Evolutionary conservation across 192 early-diverging fungal species (phyloP).

Genomic region (Tieghemiomyces parasiticus): DNA sequence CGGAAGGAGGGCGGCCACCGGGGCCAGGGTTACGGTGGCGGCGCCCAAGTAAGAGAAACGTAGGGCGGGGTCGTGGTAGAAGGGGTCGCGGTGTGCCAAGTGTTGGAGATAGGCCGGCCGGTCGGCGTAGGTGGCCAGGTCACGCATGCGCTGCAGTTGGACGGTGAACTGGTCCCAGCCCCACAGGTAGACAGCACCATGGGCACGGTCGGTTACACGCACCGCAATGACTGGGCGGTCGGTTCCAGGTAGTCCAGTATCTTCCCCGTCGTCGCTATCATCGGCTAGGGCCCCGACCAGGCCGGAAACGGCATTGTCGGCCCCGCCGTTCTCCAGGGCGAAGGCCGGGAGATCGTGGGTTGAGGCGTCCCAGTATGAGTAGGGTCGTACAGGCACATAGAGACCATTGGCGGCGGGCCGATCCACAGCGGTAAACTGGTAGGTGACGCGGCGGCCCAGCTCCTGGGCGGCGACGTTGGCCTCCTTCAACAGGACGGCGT

Average conservation of each 20-base stretch:
- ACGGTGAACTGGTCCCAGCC: slow-evolving; percentile 36
- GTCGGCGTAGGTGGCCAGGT: slow-evolving; percentile 35
- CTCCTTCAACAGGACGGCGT: slow-evolving; percentile 65
- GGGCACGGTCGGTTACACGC: slow-evolving; percentile 30
- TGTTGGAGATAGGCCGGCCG: slow-evolving; percentile 38
- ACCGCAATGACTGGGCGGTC: slow-evolving; percentile 21
- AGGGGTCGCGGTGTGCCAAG: slow-evolving; percentile 39
- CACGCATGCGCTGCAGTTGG: slow-evolving; percentile 52
- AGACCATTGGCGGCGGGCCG: slow-evolving; percentile 16
- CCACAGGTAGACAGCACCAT: slow-evolving; percentile 44
- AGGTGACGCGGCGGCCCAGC: slow-evolving; percentile 61
- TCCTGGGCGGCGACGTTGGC: slow-evolving; percentile 83
- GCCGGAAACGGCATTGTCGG: not conserved
- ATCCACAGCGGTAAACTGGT: slow-evolving; percentile 68
- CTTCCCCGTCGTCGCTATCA: not conserved
- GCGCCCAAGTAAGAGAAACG: slow-evolving; percentile 36
- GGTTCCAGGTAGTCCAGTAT: not conserved
- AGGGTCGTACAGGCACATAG: not conserved
- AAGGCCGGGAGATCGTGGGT: not conserved
- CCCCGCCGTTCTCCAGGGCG: not conserved
- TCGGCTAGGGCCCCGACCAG: not conserved
- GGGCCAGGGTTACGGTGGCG: slow-evolving; percentile 21
- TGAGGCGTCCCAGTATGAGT: slow-evolving; percentile 6
- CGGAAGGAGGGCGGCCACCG: slow-evolving; percentile 27
- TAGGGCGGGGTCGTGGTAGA: slow-evolving; percentile 37